phyloP scores from a whole-genome alignment of 176 grass and related monocot genomes.

The Saccharum spontaneum region DNA sequence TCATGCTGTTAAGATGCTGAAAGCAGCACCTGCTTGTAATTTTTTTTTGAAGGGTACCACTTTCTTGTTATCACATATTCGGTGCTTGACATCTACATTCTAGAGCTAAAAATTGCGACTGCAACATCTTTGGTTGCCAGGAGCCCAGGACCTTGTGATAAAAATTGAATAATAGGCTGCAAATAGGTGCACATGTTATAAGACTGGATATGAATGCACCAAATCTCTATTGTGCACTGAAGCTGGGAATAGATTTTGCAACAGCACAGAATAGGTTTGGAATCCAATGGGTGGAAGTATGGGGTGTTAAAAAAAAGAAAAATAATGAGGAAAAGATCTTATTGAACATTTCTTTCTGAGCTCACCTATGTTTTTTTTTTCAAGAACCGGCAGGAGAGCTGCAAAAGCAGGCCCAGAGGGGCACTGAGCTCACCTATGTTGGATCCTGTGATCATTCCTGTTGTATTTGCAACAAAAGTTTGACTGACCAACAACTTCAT shows the following conservation, averaged over 20 bases:
- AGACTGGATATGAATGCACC: background rate
- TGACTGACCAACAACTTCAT: constrained; percentile 23
- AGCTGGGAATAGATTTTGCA: background rate
- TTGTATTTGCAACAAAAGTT: background rate
- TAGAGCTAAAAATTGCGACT: background rate
- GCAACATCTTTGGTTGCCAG: background rate
- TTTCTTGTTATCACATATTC: constrained; percentile 4
- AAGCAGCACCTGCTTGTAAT: background rate
- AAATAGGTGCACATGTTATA: constrained; percentile 3
- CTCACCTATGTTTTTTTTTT: background rate
- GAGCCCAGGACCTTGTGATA: background rate
- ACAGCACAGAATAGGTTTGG: background rate
- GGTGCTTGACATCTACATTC: constrained; percentile 8
- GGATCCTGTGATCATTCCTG: background rate
- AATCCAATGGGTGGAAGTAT: background rate
- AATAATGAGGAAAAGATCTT: background rate
- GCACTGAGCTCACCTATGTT: background rate
- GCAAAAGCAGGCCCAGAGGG: background rate
- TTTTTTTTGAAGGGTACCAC: background rate
- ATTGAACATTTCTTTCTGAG: background rate
- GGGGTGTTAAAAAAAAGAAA: constrained; percentile 8
- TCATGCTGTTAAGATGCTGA: background rate
- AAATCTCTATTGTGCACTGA: constrained; percentile 12
- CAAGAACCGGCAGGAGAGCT: background rate
- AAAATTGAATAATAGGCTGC: background rate